Conservation (phyloP, 768 basidiomycete species). For the Boletus pseudo-olivaceus region DNA sequence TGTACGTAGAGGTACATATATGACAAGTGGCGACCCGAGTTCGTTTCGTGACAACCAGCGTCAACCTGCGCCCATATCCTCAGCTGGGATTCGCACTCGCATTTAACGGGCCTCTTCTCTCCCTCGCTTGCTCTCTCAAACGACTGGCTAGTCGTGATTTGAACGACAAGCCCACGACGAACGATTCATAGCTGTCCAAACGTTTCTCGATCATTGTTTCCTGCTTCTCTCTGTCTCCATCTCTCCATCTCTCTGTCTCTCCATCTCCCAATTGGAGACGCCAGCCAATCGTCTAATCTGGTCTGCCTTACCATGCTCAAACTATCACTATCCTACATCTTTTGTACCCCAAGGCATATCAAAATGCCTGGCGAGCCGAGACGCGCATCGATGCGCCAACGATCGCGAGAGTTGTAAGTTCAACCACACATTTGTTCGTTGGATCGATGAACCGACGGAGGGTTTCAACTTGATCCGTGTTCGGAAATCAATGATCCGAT, state of each 20-base stretch:
- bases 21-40: background rate
- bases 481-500: slow-evolving; percentile 1
- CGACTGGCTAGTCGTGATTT: background rate
- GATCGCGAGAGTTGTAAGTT: slow-evolving; percentile 26
- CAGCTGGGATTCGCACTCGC: background rate
- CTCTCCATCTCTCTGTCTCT: background rate
- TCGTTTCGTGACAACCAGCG: slow-evolving; percentile 1
- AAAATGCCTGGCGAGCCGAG: slow-evolving; percentile 45
- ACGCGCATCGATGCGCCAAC: slow-evolving; percentile 21
- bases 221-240: background rate
- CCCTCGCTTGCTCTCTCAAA: background rate
- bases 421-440: background rate
- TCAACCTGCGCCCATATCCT: slow-evolving; percentile 6
- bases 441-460: background rate
- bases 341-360: slow-evolving; percentile 50
- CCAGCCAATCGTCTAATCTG: background rate
- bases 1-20: slow-evolving; percentile 8
- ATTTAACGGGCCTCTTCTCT: background rate
- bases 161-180: background rate
- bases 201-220: background rate
- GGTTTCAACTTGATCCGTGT: background rate
- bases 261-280: background rate
- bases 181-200: background rate
- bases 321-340: slow-evolving; percentile 49
- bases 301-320: slow-evolving; percentile 33